These are phyloP conservation scores for Clitopilus passeckerianus DNA, from an alignment of 768 basidiomycete species.

Conservation along the genomic window DNA sequence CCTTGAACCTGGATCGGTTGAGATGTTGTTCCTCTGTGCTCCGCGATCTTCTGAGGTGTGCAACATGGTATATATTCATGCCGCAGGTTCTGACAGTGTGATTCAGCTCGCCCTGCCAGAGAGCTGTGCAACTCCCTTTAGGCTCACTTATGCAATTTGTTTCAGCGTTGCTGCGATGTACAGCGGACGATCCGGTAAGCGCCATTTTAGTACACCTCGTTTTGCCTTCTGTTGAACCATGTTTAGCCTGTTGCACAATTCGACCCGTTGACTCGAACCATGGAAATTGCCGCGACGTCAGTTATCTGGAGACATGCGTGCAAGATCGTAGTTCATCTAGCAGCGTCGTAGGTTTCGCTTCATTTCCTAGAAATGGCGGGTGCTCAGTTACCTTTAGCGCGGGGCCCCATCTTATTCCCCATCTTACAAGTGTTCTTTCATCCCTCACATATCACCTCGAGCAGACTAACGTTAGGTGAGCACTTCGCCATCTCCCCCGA, in stretches of 20 bases:
- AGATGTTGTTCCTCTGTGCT: slow-evolving; percentile 48
- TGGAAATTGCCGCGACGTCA: slow-evolving; percentile 52
- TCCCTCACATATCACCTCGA: slow-evolving; percentile 60
- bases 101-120: slow-evolving; percentile 47
- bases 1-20: slow-evolving; percentile 59
- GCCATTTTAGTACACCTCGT: neutral
- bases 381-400: slow-evolving; percentile 32
- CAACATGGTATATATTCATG: neutral
- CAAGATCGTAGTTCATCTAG: slow-evolving; percentile 41
- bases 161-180: slow-evolving; percentile 43
- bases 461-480: slow-evolving; percentile 29
- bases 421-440: slow-evolving; percentile 46
- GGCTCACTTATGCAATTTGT: slow-evolving; percentile 55
- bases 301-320: slow-evolving; percentile 51
- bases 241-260: slow-evolving; percentile 40
- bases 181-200: slow-evolving; percentile 30
- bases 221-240: neutral
- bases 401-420: slow-evolving; percentile 48
- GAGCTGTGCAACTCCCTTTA: slow-evolving; percentile 68
- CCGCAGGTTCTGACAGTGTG: neutral
- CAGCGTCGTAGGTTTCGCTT: slow-evolving; percentile 36
- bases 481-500: neutral
- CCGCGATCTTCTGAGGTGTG: slow-evolving; percentile 50
- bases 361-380: neutral
- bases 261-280: slow-evolving; percentile 44